Percentiles rank a stretch among this genome's conserved stretches.
phyloP scores from a whole-genome alignment of 1,284 basidiomycete species.

The Rhizoctonia solani region DNA sequence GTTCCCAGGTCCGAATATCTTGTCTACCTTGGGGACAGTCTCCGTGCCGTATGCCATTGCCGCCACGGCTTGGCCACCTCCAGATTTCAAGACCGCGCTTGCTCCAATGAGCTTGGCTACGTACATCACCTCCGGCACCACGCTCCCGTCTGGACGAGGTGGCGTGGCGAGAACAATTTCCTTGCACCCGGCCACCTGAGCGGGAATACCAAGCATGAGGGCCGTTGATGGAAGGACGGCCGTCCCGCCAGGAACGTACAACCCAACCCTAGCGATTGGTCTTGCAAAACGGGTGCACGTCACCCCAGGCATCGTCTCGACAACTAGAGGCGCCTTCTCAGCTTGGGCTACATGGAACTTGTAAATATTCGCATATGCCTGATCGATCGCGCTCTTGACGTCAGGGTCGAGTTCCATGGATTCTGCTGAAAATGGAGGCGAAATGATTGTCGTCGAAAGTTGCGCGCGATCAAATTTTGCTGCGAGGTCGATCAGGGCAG shows the following conservation, averaged over 20 bases:
- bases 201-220: constrained; percentile 97
- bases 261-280: constrained; percentile 91
- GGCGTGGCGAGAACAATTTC: constrained; percentile 95
- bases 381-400: constrained; percentile 85
- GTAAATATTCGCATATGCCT: constrained; percentile 90
- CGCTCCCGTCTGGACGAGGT: constrained; percentile 84
- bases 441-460: constrained; percentile 64
- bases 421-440: constrained; percentile 67
- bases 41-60: constrained; percentile 96
- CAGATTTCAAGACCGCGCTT: constrained; percentile 86
- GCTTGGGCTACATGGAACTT: constrained; percentile 89
- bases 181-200: constrained; percentile 94
- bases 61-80: constrained; percentile 96
- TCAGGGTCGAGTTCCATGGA: constrained; percentile 62
- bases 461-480: constrained; percentile 89
- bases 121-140: constrained; percentile 95
- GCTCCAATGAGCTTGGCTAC: constrained; percentile 88
- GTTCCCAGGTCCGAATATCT: constrained; percentile 98
- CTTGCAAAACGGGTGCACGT: constrained; percentile 92
- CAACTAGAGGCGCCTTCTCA: constrained; percentile 69
- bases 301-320: constrained; percentile 98
- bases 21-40: constrained; percentile 98
- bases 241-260: constrained; percentile 98
- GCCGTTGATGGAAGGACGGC: constrained; percentile 96
- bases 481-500: constrained; percentile 85